A percentile compares a stretch with the other conserved stretches of the same genome.
These are phyloP conservation scores for Cardamine resedifolia DNA, from an alignment of 345 rosid species.

Conservation along the genomic window DNA sequence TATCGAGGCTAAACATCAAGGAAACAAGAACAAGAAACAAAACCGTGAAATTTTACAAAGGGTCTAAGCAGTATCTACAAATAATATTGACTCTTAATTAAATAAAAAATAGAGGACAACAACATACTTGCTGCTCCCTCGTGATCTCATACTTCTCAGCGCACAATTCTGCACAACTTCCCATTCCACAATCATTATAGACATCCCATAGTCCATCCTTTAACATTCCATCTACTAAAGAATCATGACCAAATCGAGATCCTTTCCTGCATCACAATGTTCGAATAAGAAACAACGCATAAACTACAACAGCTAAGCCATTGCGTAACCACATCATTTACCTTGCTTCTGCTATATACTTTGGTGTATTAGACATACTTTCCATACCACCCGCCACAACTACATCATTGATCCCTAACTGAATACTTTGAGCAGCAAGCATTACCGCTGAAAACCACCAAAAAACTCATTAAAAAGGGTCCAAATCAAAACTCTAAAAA, in stretches of 20 bases:
- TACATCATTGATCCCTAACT: slow-evolving; percentile 85
- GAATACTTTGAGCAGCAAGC: slow-evolving; percentile 95
- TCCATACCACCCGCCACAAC: slow-evolving; percentile 99
- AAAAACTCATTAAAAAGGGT: background rate
- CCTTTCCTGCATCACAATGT: slow-evolving; percentile 69
- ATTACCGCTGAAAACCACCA: slow-evolving; percentile 65
- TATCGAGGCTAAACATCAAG: background rate
- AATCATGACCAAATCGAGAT: slow-evolving; percentile 91
- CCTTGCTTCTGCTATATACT: slow-evolving; percentile 94
- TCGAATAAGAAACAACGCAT: slow-evolving; percentile 31
- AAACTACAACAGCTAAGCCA: background rate
- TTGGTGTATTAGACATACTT: slow-evolving; percentile 96
- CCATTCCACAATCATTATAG: slow-evolving; percentile 89
- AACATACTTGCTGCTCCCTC: slow-evolving; percentile 79
- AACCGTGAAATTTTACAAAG: too few relatives aligned
- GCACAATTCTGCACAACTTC: slow-evolving; percentile 90
- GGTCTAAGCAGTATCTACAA: too few relatives aligned
- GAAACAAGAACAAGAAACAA: too few relatives aligned
- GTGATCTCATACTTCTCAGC: slow-evolving; percentile 71
- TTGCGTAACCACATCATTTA: slow-evolving; percentile 19
- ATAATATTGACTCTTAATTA: too few relatives aligned
- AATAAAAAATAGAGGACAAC: too few relatives aligned
- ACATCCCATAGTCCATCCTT: slow-evolving; percentile 99
- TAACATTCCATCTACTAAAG: slow-evolving; percentile 91
- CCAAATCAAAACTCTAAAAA: background rate